A percentile compares a stretch with the other conserved stretches of the same genome.
Evolutionary conservation across 768 basidiomycete species (phyloP).

Genomic region (Russula earlei): DNA sequence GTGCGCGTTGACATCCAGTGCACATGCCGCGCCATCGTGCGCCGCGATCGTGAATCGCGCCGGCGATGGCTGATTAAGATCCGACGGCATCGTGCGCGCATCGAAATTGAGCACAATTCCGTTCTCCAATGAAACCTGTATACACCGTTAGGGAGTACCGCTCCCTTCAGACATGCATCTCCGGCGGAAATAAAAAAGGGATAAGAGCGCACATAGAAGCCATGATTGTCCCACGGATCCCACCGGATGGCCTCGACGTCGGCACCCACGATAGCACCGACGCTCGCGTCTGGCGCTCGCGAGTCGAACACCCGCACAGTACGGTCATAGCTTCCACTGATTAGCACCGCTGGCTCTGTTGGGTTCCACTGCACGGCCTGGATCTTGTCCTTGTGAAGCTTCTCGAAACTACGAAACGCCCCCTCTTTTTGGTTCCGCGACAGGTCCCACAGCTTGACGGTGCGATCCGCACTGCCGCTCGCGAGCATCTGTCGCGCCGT

Average conservation of each 20-base stretch:
- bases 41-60: slow-evolving; percentile 85
- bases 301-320: slow-evolving; percentile 94
- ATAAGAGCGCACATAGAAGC: slow-evolving; percentile 64
- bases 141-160: background rate
- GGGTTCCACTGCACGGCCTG: slow-evolving; percentile 96
- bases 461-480: slow-evolving; percentile 86
- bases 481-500: slow-evolving; percentile 84
- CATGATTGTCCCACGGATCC: slow-evolving; percentile 89
- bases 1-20: slow-evolving; percentile 85
- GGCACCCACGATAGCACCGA: slow-evolving; percentile 78
- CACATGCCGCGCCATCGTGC: slow-evolving; percentile 84
- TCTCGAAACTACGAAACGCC: slow-evolving; percentile 77
- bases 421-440: slow-evolving; percentile 49
- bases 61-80: slow-evolving; percentile 52
- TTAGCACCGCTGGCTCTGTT: slow-evolving; percentile 75
- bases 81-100: slow-evolving; percentile 68
- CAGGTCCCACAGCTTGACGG: slow-evolving; percentile 97
- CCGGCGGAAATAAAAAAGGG: background rate
- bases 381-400: slow-evolving; percentile 86
- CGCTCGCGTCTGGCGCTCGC: slow-evolving; percentile 67
- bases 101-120: slow-evolving; percentile 91
- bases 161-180: background rate
- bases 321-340: slow-evolving; percentile 92
- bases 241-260: slow-evolving; percentile 92
- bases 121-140: slow-evolving; percentile 87